Evolutionary conservation across 805 yeast genomes (phyloP).

Genomic region (Sugiyamaella smithiae): DNA sequence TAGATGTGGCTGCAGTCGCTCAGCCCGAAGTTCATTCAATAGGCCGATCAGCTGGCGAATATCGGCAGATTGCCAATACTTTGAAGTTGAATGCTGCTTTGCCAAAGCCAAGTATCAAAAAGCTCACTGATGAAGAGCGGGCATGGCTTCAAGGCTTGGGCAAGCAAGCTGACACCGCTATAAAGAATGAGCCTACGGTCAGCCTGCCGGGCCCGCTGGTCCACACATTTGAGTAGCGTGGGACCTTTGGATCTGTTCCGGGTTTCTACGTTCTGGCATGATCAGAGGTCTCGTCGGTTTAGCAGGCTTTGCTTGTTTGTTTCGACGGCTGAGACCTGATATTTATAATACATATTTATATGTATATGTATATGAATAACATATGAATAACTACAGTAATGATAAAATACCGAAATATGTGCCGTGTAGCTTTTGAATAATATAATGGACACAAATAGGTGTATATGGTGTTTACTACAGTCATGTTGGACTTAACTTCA

Average conservation of each 20-base stretch:
- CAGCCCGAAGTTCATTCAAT: constrained; percentile 19
- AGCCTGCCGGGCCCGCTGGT: constrained; percentile 18
- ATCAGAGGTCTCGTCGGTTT: too few species aligned
- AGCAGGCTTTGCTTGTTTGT: too few species aligned
- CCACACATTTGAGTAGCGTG: constrained; percentile 12
- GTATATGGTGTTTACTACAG: too few species aligned
- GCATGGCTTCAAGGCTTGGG: constrained; percentile 20
- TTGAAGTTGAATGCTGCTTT: neutral
- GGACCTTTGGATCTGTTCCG: neutral
- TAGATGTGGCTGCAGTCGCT: constrained; percentile 22
- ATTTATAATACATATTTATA: neutral
- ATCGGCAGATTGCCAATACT: constrained; percentile 4
- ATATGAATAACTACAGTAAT: too few species aligned
- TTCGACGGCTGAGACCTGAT: too few species aligned
- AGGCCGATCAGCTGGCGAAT: constrained; percentile 20
- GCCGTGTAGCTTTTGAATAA: too few species aligned
- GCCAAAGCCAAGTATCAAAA: constrained; percentile 5
- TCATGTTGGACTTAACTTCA: too few species aligned
- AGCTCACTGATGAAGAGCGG: constrained; percentile 13
- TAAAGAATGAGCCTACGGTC: constrained; percentile 19
- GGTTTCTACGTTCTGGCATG: neutral
- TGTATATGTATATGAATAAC: neutral
- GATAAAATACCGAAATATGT: too few species aligned
- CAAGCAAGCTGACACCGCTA: constrained; percentile 16
- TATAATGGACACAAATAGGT: too few species aligned